Evolutionary conservation across 495 filamentous ascomycete species (phyloP).

Genomic region (Neurospora sp.): DNA sequence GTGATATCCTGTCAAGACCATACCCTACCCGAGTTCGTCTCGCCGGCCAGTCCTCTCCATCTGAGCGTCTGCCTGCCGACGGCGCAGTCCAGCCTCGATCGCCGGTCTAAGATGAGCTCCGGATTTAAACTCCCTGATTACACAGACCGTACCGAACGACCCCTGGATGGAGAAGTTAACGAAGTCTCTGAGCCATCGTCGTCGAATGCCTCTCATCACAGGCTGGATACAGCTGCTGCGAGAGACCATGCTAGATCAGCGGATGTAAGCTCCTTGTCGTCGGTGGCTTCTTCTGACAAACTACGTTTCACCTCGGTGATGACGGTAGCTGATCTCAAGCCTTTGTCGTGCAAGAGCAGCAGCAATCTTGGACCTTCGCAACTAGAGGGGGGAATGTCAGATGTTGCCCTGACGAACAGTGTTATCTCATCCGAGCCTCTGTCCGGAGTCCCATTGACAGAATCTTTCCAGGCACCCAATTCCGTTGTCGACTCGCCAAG

Average conservation of each 20-base stretch:
- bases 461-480: not conserved
- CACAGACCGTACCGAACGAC: not conserved
- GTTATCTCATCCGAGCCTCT: not conserved
- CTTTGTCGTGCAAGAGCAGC: constrained; percentile 4
- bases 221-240: not conserved
- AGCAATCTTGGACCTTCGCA: not conserved
- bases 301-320: constrained; percentile 10
- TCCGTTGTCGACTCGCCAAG: not conserved
- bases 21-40: not conserved
- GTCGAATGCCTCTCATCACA: not conserved
- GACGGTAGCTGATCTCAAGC: constrained; percentile 12
- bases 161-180: not conserved
- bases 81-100: not conserved
- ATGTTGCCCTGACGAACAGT: not conserved
- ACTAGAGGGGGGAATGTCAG: not conserved
- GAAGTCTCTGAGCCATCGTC: not conserved
- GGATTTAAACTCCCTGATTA: not conserved
- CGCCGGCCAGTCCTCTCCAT: not conserved
- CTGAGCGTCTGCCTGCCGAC: not conserved
- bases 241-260: not conserved
- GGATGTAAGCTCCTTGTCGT: not conserved
- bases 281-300: not conserved
- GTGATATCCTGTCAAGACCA: not conserved
- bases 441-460: not conserved
- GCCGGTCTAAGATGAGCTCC: not conserved